These are phyloP conservation scores for Plasmodium blacklocki DNA, from an alignment of 169 alveolate species.

Conservation along the genomic window DNA sequence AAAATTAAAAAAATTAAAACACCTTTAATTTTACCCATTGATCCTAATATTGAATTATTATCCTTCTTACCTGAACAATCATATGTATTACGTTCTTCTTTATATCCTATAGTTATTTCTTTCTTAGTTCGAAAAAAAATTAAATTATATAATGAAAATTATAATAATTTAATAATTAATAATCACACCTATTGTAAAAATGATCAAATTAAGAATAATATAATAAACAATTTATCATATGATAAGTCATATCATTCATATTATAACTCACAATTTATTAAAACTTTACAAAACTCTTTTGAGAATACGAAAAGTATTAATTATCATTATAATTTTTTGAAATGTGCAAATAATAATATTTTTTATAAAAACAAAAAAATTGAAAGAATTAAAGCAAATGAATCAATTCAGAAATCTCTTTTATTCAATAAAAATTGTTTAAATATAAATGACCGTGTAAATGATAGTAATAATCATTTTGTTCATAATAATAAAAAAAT, in stretches of 20 bases:
- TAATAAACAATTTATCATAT: no score
- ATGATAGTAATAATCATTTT: no score
- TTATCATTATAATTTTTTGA: slow-evolving; percentile 8
- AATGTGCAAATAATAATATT: slow-evolving; percentile 5
- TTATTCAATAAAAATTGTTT: no score
- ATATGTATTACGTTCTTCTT: slow-evolving; percentile 60
- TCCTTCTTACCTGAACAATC: slow-evolving; percentile 73
- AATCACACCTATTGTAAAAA: slow-evolving; percentile 44
- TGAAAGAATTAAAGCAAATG: slow-evolving; percentile 5
- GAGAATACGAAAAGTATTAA: slow-evolving; percentile 41
- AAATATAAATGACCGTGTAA: no score
- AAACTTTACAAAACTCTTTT: slow-evolving; percentile 38
- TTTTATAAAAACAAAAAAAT: slow-evolving; percentile 30
- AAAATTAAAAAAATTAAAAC: slow-evolving; percentile 39
- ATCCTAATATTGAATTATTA: slow-evolving; percentile 57
- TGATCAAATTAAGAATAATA: slow-evolving; percentile 18
- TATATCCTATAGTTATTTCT: slow-evolving; percentile 74
- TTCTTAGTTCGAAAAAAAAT: slow-evolving; percentile 69
- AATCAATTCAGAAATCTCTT: no score
- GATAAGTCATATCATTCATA: slow-evolving; percentile 28
- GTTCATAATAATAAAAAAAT: no score
- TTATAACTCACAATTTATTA: slow-evolving; percentile 29
- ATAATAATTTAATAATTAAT: slow-evolving; percentile 54
- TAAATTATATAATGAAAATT: slow-evolving; percentile 25
- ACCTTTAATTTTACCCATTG: slow-evolving; percentile 65